A percentile compares a stretch with the other conserved stretches of the same genome.
Conservation (phyloP, 2,329 filamentous ascomycete species). For the Epichloe sibirici region DNA sequence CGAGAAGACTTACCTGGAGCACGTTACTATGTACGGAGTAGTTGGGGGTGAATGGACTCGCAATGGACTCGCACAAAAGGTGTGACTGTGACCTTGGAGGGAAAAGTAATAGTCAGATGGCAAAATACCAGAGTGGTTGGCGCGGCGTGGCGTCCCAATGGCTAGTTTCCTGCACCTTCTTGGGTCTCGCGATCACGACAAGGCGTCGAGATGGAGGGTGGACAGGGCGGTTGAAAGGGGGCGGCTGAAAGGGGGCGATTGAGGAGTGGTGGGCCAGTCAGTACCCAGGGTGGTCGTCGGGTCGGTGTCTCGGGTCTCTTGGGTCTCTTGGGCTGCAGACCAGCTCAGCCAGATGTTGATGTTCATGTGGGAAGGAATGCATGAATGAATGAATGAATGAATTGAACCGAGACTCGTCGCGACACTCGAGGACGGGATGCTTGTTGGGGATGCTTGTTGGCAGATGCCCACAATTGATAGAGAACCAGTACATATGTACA, state of each 20-base stretch:
- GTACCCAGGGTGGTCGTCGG: not conserved
- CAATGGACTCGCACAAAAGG: not conserved
- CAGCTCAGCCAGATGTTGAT: not conserved
- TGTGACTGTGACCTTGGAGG: not conserved
- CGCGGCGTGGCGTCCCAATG: slow-evolving; percentile 1
- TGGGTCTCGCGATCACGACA: not conserved
- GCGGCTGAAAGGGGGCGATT: not conserved
- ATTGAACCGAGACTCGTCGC: too few species aligned
- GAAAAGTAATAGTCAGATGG: not conserved
- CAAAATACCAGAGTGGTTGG: slow-evolving; percentile 1
- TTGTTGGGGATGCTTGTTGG: too few species aligned
- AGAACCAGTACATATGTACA: too few species aligned
- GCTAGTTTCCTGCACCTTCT: slow-evolving; percentile 2
- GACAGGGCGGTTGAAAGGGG: not conserved
- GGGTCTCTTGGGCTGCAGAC: not conserved
- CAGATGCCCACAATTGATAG: too few species aligned
- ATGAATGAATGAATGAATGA: not conserved
- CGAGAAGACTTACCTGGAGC: not conserved
- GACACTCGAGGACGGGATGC: too few species aligned
- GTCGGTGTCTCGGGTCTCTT: too few species aligned
- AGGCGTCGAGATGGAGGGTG: not conserved
- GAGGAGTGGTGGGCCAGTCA: not conserved
- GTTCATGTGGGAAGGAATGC: not conserved
- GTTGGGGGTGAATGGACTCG: not conserved
- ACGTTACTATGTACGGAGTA: too few species aligned